Evolutionary conservation across 768 basidiomycete species (phyloP).

Genomic region (Clathrus columnatus): DNA sequence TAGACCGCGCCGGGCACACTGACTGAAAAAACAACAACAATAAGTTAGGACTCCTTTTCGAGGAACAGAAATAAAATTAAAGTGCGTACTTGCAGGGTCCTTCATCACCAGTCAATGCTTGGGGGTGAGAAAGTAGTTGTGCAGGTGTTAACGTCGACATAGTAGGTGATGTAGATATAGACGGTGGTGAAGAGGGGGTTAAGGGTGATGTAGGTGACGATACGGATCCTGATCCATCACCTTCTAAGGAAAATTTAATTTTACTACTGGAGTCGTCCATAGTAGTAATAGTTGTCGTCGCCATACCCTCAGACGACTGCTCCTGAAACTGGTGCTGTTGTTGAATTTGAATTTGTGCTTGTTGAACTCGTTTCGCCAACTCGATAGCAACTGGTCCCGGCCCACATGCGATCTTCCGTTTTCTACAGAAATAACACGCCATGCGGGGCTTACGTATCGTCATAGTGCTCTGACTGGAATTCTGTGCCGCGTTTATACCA

Average conservation of each 20-base stretch:
- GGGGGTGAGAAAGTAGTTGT: background rate
- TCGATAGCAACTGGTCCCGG: conserved; percentile 29
- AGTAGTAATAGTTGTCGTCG: background rate
- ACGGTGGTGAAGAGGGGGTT: background rate
- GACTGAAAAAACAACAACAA: conserved; percentile 33
- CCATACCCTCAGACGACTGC: too few relatives aligned
- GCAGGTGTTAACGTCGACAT: background rate
- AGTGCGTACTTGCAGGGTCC: conserved; percentile 58
- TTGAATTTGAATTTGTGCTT: background rate
- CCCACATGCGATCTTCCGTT: conserved; percentile 62
- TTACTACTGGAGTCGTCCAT: background rate
- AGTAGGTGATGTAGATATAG: too few relatives aligned
- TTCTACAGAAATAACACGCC: conserved; percentile 58
- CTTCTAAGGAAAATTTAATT: background rate
- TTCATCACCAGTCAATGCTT: conserved; percentile 39
- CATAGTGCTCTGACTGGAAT: background rate
- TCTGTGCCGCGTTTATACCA: background rate
- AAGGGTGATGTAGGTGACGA: too few relatives aligned
- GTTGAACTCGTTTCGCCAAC: background rate
- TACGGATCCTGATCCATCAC: too few relatives aligned
- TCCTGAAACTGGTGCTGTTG: too few relatives aligned
- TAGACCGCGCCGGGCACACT: conserved; percentile 62
- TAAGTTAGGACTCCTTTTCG: conserved; percentile 7
- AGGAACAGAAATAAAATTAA: conserved; percentile 3
- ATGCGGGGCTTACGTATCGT: conserved; percentile 39